A percentile compares a stretch with the other conserved stretches of the same genome.
These are phyloP conservation scores for Sporodiniella umbellata DNA, from an alignment of 371 early-diverging fungal genomes.

Conservation along the genomic window DNA sequence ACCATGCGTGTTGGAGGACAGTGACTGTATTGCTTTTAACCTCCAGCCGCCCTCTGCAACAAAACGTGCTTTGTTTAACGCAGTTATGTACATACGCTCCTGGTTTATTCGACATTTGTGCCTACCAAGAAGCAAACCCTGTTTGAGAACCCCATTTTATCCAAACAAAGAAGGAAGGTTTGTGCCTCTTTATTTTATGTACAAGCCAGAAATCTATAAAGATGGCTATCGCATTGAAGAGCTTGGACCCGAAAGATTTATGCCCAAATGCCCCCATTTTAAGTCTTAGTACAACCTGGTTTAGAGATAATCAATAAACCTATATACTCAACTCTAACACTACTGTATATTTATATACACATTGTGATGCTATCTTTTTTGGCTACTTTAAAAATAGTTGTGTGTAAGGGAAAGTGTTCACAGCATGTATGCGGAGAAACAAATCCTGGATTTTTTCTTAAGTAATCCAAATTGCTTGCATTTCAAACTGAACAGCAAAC, in stretches of 20 bases:
- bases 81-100: constrained; percentile 7
- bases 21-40: constrained; percentile 21
- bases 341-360: too few species aligned
- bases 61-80: constrained; percentile 5
- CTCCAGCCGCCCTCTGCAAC: constrained; percentile 4
- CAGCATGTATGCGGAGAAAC: too few species aligned
- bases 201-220: constrained; percentile 16
- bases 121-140: constrained; percentile 12
- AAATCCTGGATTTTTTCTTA: too few species aligned
- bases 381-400: too few species aligned
- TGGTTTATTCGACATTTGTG: constrained; percentile 19
- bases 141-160: constrained; percentile 24
- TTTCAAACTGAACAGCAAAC: too few species aligned
- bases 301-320: too few species aligned
- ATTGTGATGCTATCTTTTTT: background rate
- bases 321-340: too few species aligned
- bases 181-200: constrained; percentile 21
- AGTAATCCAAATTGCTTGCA: too few species aligned
- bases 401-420: too few species aligned
- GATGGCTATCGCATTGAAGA: constrained; percentile 24
- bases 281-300: too few species aligned
- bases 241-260: constrained; percentile 25
- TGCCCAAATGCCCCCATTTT: constrained; percentile 20
- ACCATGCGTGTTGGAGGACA: constrained; percentile 20
- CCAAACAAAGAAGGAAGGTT: constrained; percentile 21